These are phyloP conservation scores for Coemansia sp. DNA, from an alignment of 192 early-diverging fungal species.

Conservation along the genomic window DNA sequence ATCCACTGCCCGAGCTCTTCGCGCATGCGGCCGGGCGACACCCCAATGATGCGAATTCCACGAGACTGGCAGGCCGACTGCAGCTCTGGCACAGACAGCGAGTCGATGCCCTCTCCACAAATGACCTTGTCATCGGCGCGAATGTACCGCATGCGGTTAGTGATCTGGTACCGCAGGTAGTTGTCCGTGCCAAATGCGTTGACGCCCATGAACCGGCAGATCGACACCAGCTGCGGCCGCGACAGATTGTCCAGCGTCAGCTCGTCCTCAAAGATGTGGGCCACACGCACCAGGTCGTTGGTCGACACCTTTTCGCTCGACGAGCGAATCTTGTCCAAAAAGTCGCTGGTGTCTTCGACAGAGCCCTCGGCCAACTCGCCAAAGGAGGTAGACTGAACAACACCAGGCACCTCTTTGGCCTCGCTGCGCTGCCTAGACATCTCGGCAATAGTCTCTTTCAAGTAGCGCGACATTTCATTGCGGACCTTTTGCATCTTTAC, in stretches of 20 bases:
- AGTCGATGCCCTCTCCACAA: constrained; percentile 81
- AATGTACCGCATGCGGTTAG: constrained; percentile 81
- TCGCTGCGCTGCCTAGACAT: constrained; percentile 53
- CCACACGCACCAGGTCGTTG: constrained; percentile 76
- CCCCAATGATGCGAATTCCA: constrained; percentile 86
- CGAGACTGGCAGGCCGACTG: constrained; percentile 84
- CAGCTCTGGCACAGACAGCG: constrained; percentile 82
- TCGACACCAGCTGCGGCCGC: constrained; percentile 90
- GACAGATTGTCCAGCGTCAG: constrained; percentile 90
- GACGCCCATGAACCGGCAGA: constrained; percentile 93
- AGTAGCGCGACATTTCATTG: constrained; percentile 90
- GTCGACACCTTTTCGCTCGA: constrained; percentile 81
- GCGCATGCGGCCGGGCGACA: constrained; percentile 84
- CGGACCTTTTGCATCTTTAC: constrained; percentile 88
- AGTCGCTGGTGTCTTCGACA: constrained; percentile 30
- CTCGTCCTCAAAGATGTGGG: constrained; percentile 90
- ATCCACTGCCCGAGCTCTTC: constrained; percentile 91
- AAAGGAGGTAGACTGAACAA: constrained; percentile 59
- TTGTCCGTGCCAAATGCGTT: constrained; percentile 98
- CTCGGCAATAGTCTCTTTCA: constrained; percentile 94
- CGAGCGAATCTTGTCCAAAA: constrained; percentile 65
- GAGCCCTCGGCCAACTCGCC: constrained; percentile 51
- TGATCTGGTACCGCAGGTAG: constrained; percentile 89
- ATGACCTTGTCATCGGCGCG: constrained; percentile 90
- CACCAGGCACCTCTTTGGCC: constrained; percentile 2